Evolutionary conservation across 257 asterid species (phyloP), one percentile per base, ranked within the genome.

Genomic region (Solanum chiquidenum): DNA sequence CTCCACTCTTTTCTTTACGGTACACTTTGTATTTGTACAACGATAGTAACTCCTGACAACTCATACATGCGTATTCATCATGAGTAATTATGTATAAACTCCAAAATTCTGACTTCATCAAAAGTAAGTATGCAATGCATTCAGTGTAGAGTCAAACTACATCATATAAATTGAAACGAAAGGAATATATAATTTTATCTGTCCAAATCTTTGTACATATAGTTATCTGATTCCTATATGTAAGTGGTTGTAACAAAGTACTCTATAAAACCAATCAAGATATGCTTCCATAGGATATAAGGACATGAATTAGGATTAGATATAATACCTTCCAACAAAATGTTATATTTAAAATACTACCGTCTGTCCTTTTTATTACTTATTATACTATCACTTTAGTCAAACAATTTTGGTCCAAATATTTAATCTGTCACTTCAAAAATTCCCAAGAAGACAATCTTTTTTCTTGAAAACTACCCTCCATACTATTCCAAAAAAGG

Each of bases 1-100:
- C 71, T 96, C 99, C 1, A 96, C 98, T 91, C 98, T 90, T 88
- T 96, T 96, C 82, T 96, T 96, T 72, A 96, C 99, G 31, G 89
- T 93, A 94, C 99, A 96, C 86, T 96, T 96, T 87, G 94, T 89
- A 92, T 94, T 95, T 72, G 99, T 96, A 87, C 99, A 96, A 6
- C 99, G 96, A 84, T 95, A 96, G 86, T 96, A 96, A 87, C 99
- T 95, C 96, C 99, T 96, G 92, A 64, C 6, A 83, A 16, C 5
- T 25, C 83, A 86, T 82, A 5, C 3, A 82, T 1, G 29, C 29
- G 29, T 29, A 82, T 46, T 10, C 40, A 75, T 37, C 83, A 74
- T 74, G 16, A 62, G 71, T 44, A 44, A 42, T 79, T 25, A 44
- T 13, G 29, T 29, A 11, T 29, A 6, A 3, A 25, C 7, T 12